Evolutionary conservation across 1,284 basidiomycete genomes (phyloP).

Genomic region (Ustilago shanxiensis): DNA sequence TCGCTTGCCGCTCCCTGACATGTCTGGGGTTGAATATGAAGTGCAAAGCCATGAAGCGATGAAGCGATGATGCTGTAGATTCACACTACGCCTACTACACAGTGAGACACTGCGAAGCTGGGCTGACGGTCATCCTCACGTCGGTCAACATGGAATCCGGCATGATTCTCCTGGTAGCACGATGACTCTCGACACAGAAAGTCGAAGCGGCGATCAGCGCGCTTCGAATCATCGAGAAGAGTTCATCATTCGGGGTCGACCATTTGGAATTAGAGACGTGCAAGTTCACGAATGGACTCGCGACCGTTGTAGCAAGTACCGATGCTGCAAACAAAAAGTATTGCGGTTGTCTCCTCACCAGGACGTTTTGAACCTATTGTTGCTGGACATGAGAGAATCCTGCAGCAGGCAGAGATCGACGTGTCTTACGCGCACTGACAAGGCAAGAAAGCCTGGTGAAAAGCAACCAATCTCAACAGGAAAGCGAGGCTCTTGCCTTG

Average conservation of each 20-base stretch:
- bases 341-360: no score
- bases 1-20: neutral
- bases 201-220: neutral
- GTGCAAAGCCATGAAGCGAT: neutral
- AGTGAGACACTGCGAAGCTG: neutral
- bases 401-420: conserved; percentile 15
- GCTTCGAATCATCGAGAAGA: no score
- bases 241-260: no score
- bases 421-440: neutral
- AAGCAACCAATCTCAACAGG: no score
- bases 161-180: neutral
- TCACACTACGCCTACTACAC: neutral
- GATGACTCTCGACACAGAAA: neutral
- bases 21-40: neutral
- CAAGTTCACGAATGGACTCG: no score
- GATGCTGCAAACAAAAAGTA: no score
- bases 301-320: no score
- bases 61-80: no score
- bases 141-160: neutral
- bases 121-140: conserved; percentile 4
- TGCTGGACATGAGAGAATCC: neutral
- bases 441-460: neutral
- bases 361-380: neutral
- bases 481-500: neutral
- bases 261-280: no score